These are phyloP conservation scores for Microsporum canis DNA, from an alignment of 2,329 filamentous ascomycete genomes.

Conservation along the genomic window DNA sequence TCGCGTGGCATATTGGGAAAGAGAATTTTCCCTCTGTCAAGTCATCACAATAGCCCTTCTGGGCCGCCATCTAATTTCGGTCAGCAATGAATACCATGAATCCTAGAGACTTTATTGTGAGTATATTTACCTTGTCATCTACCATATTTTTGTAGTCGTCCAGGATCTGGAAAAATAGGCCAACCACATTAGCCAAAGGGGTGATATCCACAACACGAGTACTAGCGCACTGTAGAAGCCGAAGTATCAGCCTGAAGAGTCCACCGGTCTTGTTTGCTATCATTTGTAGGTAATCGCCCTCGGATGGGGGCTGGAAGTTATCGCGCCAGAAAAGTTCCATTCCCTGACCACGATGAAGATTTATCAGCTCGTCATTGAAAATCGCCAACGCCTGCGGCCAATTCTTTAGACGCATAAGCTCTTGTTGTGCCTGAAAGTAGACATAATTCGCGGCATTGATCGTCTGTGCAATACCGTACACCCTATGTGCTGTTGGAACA, in stretches of 20 bases:
- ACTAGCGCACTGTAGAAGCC: slow-evolving; percentile 16
- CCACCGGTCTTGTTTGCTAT: slow-evolving; percentile 21
- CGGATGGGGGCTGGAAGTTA: slow-evolving; percentile 12
- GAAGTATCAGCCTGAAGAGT: slow-evolving; percentile 16
- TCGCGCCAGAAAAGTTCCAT: neutral
- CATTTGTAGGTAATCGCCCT: slow-evolving; percentile 20
- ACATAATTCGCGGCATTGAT: slow-evolving; percentile 39
- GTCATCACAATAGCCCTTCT: slow-evolving; percentile 36
- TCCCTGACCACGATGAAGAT: neutral
- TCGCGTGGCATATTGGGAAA: slow-evolving; percentile 14
- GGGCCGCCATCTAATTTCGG: slow-evolving; percentile 21
- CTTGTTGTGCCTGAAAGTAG: slow-evolving; percentile 30
- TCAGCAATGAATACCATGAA: slow-evolving; percentile 40
- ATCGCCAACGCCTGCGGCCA: neutral
- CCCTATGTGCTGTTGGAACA: slow-evolving; percentile 32
- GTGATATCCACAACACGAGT: neutral
- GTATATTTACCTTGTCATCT: slow-evolving; percentile 8
- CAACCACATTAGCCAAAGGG: slow-evolving; percentile 14
- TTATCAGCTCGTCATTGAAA: neutral
- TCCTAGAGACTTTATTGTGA: slow-evolving; percentile 38
- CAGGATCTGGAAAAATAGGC: slow-evolving; percentile 21
- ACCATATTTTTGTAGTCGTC: slow-evolving; percentile 23
- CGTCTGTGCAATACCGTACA: slow-evolving; percentile 36
- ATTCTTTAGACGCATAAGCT: slow-evolving; percentile 14
- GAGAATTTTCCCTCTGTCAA: slow-evolving; percentile 36